Evolutionary conservation across 2,329 filamentous ascomycete genomes (phyloP), one percentile per base, ranked within the genome.

Genomic region (Thelonectria discophora): DNA sequence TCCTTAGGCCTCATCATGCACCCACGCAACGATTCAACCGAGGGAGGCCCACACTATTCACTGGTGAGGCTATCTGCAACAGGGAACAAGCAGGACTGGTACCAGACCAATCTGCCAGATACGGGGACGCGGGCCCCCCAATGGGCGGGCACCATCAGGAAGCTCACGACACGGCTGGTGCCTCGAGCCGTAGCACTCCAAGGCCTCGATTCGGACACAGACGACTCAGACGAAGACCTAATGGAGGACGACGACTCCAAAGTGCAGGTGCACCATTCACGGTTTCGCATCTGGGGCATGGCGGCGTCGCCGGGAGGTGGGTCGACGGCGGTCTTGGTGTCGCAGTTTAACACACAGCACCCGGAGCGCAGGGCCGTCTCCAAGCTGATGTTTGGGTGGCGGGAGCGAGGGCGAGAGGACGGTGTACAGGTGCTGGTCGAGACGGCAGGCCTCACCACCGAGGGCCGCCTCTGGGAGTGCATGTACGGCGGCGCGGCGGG

Each of bases 391-490:
- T 81, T 81, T 57, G 75, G 74, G 5, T 76, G 72, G 69, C 68
- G 65, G 37, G 63, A 69, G 18, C 63, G 62, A 40, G 51, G 65
- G 15, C 65, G 58, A 1, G 55, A 52, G 30, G 50, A 51, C 5
- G 58, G 66, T 6, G 57, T 59, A 0, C 30, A 27, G 8, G 24
- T 13, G 17, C 51, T 39, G 15, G 3, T 40, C 15, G 37, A 20
- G 39, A 15, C 32, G 24, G 66, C 60, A 53, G 69, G 34, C 4
- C 27, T 72, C 8, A 71, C 82, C n/a, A 85, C 84, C 2, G 86
- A 88, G 70, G 85, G 80, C 0, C 75, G 76, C 39, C 76, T 84
- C 46, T 87, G 85, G 80, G 82, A 87, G 63, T 86, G 82, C 80
- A 84, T 87, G 81, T 87, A 88, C 66, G 84, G 83, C 17, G 75